phyloP scores from a whole-genome alignment of 352 stramenopile genomes.

The Globisporangium cylindrosporum region DNA sequence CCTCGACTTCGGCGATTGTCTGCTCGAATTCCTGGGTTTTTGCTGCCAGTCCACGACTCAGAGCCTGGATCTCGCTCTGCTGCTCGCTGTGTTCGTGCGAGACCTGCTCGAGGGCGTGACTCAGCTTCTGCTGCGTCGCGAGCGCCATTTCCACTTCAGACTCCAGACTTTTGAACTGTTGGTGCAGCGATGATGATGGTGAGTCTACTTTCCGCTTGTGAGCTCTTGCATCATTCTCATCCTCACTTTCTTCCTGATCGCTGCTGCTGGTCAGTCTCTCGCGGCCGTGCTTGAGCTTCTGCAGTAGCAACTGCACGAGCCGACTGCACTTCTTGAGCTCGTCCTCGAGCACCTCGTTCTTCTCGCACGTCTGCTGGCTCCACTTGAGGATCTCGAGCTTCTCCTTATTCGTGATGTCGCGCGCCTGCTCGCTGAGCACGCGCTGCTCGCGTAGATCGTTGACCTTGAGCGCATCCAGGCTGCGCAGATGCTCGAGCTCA shows the following conservation, averaged over 20 bases:
- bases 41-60: conserved; percentile 34
- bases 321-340: conserved; percentile 33
- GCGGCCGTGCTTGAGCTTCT: conserved; percentile 22
- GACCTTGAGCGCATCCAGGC: conserved; percentile 32
- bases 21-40: conserved; percentile 36
- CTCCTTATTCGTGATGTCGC: conserved; percentile 59
- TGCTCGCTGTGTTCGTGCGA: conserved; percentile 21
- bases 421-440: conserved; percentile 46
- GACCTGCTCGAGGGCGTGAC: conserved; percentile 21
- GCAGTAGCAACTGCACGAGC: conserved; percentile 21
- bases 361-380: conserved; percentile 55
- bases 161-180: conserved; percentile 19
- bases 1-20: conserved; percentile 40
- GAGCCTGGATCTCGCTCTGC: conserved; percentile 15
- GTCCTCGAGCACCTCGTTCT: conserved; percentile 39
- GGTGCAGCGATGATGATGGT: conserved; percentile 1
- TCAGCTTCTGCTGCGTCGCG: conserved; percentile 20
- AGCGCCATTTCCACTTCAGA: conserved; percentile 26
- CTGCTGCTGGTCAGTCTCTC: not conserved
- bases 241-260: not conserved
- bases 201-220: not conserved
- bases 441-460: conserved; percentile 44
- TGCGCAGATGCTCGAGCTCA: conserved; percentile 43
- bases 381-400: conserved; percentile 62
- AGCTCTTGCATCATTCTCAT: not conserved